A percentile compares a stretch with the other conserved stretches of the same genome.
phyloP scores from a whole-genome alignment of 345 rosid genomes.

The Salix purpurea region DNA sequence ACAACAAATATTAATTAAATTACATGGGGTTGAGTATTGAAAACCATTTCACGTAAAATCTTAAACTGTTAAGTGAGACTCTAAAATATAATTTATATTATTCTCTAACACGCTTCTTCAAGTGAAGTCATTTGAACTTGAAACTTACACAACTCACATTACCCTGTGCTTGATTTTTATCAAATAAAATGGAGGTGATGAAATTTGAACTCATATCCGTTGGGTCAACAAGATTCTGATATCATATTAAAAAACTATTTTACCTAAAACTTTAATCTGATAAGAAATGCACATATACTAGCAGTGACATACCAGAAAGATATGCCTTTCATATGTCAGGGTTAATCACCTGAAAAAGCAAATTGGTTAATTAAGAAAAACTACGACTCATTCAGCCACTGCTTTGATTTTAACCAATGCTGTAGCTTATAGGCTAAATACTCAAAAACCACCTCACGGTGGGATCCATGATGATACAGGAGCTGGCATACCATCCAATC shows the following conservation, averaged over 20 bases:
- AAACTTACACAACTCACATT: too few species aligned
- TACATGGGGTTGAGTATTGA: not conserved
- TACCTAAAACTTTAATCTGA: too few species aligned
- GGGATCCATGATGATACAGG: not conserved
- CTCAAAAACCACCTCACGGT: not conserved
- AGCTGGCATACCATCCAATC: constrained; percentile 7
- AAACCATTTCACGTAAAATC: too few species aligned
- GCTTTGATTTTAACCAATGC: not conserved
- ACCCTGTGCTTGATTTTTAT: too few species aligned
- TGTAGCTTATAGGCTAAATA: not conserved
- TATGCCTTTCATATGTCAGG: constrained; percentile 15
- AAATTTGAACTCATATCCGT: too few species aligned
- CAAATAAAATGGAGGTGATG: fast-evolving
- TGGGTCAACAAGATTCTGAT: too few species aligned
- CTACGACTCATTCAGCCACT: not conserved
- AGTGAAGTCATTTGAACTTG: too few species aligned
- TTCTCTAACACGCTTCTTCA: too few species aligned
- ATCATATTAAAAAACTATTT: too few species aligned
- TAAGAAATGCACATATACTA: not conserved
- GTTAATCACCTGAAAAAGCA: constrained; percentile 16
- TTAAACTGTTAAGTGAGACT: too few species aligned
- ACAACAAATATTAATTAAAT: not conserved
- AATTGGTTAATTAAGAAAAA: constrained; percentile 11
- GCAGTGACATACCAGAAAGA: constrained; percentile 23
- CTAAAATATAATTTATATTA: too few species aligned